A percentile compares a stretch with the other conserved stretches of the same genome.
Conservation (phyloP, 1,284 basidiomycete species). For the Acaromyces ingoldii region DNA sequence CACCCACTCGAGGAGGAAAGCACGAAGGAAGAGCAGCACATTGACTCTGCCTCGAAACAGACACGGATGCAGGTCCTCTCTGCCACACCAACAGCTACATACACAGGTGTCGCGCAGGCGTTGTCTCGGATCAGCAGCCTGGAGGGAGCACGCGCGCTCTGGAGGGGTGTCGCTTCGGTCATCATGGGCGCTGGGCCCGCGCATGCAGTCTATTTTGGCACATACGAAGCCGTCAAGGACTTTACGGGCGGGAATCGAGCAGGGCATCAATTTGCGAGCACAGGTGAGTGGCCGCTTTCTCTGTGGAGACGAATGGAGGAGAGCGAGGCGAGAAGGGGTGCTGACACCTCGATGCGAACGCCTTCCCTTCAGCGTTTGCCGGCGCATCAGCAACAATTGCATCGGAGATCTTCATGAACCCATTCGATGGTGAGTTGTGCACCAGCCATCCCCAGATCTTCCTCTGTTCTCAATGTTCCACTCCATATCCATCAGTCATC, state of each 20-base stretch:
- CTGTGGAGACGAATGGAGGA: background rate
- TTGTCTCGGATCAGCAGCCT: slow-evolving; percentile 84
- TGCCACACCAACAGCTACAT: slow-evolving; percentile 72
- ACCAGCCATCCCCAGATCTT: background rate
- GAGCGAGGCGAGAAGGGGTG: background rate
- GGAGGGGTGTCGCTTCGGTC: slow-evolving; percentile 96
- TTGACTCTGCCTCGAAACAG: slow-evolving; percentile 54
- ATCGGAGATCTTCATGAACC: slow-evolving; percentile 97
- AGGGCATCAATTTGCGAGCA: slow-evolving; percentile 75
- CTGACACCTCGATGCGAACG: background rate
- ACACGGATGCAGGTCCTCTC: slow-evolving; percentile 97
- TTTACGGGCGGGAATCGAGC: slow-evolving; percentile 76
- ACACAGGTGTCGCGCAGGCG: slow-evolving; percentile 82
- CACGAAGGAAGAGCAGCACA: background rate
- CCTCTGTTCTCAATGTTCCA: slow-evolving; percentile 5
- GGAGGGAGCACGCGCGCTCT: slow-evolving; percentile 83
- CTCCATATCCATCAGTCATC: slow-evolving; percentile 1
- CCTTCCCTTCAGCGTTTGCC: slow-evolving; percentile 66
- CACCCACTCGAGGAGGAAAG: background rate
- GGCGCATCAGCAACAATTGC: slow-evolving; percentile 92
- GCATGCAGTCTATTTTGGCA: slow-evolving; percentile 96
- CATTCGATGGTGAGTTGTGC: slow-evolving; percentile 81
- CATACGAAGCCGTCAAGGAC: slow-evolving; percentile 91
- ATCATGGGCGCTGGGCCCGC: slow-evolving; percentile 96
- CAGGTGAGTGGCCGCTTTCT: slow-evolving; percentile 58